phyloP scores from a whole-genome alignment of 495 filamentous ascomycete species.

The Staphylotrichum tortipilum region DNA sequence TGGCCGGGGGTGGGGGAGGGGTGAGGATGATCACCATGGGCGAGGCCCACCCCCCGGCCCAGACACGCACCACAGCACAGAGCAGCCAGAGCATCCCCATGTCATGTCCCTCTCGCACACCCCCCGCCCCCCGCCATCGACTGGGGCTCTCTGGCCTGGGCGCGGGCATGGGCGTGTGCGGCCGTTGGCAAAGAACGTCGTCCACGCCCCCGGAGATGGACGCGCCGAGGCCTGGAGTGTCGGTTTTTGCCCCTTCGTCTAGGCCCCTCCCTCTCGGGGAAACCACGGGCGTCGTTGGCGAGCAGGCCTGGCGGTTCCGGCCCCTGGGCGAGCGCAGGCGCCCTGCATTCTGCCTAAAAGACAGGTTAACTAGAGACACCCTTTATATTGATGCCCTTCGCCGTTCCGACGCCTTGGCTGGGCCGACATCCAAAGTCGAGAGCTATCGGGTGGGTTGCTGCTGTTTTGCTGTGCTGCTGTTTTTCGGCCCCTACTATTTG shows the following conservation, averaged over 20 bases:
- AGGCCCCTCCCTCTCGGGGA: slow-evolving; percentile 7
- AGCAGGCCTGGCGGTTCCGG: slow-evolving; percentile 17
- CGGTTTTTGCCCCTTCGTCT: slow-evolving; percentile 1
- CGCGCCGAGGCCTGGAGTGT: too few relatives aligned
- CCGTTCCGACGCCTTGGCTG: slow-evolving; percentile 19
- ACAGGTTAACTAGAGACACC: not conserved
- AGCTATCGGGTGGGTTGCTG: not conserved
- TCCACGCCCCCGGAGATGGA: not conserved
- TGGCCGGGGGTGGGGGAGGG: too few relatives aligned
- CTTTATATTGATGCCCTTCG: slow-evolving; percentile 17
- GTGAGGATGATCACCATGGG: too few relatives aligned
- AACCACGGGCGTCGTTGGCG: slow-evolving; percentile 13
- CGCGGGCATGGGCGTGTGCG: too few relatives aligned
- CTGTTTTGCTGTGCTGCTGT: not conserved
- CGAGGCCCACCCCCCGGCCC: too few relatives aligned
- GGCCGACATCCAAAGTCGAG: slow-evolving; percentile 9
- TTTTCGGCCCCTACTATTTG: not conserved
- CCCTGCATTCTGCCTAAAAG: slow-evolving; percentile 17
- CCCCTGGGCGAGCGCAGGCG: slow-evolving; percentile 4
- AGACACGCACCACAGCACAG: too few relatives aligned
- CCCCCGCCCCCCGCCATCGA: too few relatives aligned
- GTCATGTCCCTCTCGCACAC: too few relatives aligned
- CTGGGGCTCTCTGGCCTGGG: too few relatives aligned
- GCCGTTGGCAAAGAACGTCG: too few relatives aligned
- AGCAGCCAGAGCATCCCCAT: too few relatives aligned